These are phyloP conservation scores for Lepiota venenata DNA, from an alignment of 768 basidiomycete genomes.

Conservation along the genomic window DNA sequence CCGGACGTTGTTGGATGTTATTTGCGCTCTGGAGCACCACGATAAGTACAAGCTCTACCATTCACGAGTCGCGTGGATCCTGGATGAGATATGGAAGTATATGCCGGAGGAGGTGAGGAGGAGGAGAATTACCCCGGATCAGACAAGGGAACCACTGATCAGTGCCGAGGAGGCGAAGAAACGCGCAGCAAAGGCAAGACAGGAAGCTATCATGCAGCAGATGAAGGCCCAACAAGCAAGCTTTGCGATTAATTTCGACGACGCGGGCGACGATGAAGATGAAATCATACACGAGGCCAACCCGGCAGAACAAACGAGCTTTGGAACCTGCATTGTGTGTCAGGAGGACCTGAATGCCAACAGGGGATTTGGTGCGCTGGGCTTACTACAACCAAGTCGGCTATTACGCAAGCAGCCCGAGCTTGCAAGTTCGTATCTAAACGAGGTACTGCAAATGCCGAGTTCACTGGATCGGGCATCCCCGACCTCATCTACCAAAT, in stretches of 20 bases:
- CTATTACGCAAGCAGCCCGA: slow-evolving; percentile 78
- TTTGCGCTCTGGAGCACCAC: slow-evolving; percentile 77
- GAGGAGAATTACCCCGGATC: slow-evolving; percentile 42
- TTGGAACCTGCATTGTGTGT: slow-evolving; percentile 97
- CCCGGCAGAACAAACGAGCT: slow-evolving; percentile 42
- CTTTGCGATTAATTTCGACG: slow-evolving; percentile 77
- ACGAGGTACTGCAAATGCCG: slow-evolving; percentile 66
- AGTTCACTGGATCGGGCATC: slow-evolving; percentile 61
- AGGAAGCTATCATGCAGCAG: slow-evolving; percentile 92
- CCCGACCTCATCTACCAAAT: slow-evolving; percentile 26
- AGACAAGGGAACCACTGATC: slow-evolving; percentile 26
- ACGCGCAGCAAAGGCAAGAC: slow-evolving; percentile 83
- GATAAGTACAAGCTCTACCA: slow-evolving; percentile 73
- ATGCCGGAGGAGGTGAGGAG: slow-evolving; percentile 54
- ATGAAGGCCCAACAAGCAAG: slow-evolving; percentile 92
- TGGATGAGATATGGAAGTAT: slow-evolving; percentile 53
- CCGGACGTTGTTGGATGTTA: slow-evolving; percentile 60
- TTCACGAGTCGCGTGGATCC: slow-evolving; percentile 72
- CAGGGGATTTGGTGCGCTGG: slow-evolving; percentile 80
- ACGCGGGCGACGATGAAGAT: slow-evolving; percentile 66
- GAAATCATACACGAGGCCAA: slow-evolving; percentile 54
- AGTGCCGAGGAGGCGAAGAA: slow-evolving; percentile 74
- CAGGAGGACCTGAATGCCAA: slow-evolving; percentile 84
- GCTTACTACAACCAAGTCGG: slow-evolving; percentile 84
- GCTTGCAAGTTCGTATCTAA: slow-evolving; percentile 57